These are phyloP conservation scores for Pseudocohnilembus persalinus DNA, from an alignment of 169 alveolate genomes.

Conservation along the genomic window DNA sequence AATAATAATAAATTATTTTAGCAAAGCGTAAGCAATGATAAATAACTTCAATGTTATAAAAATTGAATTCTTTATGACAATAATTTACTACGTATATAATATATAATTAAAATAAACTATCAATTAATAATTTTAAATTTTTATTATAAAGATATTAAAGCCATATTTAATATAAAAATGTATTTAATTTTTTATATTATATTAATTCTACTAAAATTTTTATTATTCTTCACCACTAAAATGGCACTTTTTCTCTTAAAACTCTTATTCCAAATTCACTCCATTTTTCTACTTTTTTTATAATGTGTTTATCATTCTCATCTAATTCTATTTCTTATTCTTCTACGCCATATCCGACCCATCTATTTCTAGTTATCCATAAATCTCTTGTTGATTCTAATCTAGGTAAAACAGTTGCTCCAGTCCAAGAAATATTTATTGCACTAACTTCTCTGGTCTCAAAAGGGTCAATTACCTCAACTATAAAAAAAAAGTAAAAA, in stretches of 20 bases:
- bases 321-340: slow-evolving; percentile 29
- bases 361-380: slow-evolving; percentile 67
- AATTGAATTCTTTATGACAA: too few relatives aligned
- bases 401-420: slow-evolving; percentile 73
- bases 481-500: not conserved
- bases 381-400: slow-evolving; percentile 60
- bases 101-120: too few relatives aligned
- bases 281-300: slow-evolving; percentile 46
- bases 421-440: slow-evolving; percentile 61
- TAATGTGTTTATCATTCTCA: slow-evolving; percentile 28
- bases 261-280: slow-evolving; percentile 55
- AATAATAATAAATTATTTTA: too few relatives aligned
- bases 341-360: slow-evolving; percentile 61
- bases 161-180: too few relatives aligned
- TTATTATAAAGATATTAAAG: too few relatives aligned
- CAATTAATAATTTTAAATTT: too few relatives aligned
- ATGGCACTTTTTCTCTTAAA: slow-evolving; percentile 58
- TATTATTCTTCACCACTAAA: slow-evolving; percentile 47
- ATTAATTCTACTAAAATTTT: too few relatives aligned
- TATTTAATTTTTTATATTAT: too few relatives aligned
- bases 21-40: too few relatives aligned
- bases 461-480: slow-evolving; percentile 56
- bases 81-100: too few relatives aligned
- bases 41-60: too few relatives aligned
- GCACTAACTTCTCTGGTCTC: slow-evolving; percentile 50